A percentile compares a stretch with the other conserved stretches of the same genome.
Evolutionary conservation across 768 basidiomycete species (phyloP).

Genomic region (Clavulina sp.): DNA sequence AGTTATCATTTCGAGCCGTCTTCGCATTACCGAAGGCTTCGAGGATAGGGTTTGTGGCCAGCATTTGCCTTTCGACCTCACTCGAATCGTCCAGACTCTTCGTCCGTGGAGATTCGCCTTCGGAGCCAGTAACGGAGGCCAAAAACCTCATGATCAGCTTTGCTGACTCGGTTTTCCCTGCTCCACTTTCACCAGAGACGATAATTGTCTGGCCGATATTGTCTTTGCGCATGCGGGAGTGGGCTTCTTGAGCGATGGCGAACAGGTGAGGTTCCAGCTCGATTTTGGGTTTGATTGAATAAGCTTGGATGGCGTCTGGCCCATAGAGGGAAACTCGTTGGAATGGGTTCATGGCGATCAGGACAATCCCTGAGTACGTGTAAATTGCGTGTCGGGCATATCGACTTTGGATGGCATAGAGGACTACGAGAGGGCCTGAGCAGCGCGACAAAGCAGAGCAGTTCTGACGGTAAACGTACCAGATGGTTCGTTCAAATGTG

Average conservation of each 20-base stretch:
- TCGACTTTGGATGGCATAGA: slow-evolving; percentile 92
- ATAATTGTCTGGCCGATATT: slow-evolving; percentile 96
- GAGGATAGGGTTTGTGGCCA: slow-evolving; percentile 98
- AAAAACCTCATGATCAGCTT: slow-evolving; percentile 99
- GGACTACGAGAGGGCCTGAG: slow-evolving; percentile 32
- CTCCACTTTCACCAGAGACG: slow-evolving; percentile 97
- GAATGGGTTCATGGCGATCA: slow-evolving; percentile 98
- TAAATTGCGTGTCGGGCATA: slow-evolving; percentile 97
- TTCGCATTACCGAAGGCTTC: slow-evolving; percentile 99
- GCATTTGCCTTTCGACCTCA: slow-evolving; percentile 91
- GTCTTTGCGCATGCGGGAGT: slow-evolving; percentile 90
- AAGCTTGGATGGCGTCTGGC: slow-evolving; percentile 93
- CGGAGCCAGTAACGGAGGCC: slow-evolving; percentile 83
- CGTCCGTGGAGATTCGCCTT: slow-evolving; percentile 35
- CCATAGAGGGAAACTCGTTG: slow-evolving; percentile 94
- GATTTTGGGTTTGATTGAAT: slow-evolving; percentile 78
- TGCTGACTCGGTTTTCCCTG: slow-evolving; percentile 96
- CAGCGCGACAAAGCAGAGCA: background rate
- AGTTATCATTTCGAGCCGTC: slow-evolving; percentile 97
- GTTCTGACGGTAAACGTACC: slow-evolving; percentile 33
- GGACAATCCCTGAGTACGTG: slow-evolving; percentile 95
- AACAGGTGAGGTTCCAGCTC: slow-evolving; percentile 96
- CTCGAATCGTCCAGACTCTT: slow-evolving; percentile 75
- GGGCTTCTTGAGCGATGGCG: slow-evolving; percentile 97
- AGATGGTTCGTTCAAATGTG: slow-evolving; percentile 93